phyloP scores from a whole-genome alignment of 2,329 filamentous ascomycete genomes.

The Tolypocladium sp. region DNA sequence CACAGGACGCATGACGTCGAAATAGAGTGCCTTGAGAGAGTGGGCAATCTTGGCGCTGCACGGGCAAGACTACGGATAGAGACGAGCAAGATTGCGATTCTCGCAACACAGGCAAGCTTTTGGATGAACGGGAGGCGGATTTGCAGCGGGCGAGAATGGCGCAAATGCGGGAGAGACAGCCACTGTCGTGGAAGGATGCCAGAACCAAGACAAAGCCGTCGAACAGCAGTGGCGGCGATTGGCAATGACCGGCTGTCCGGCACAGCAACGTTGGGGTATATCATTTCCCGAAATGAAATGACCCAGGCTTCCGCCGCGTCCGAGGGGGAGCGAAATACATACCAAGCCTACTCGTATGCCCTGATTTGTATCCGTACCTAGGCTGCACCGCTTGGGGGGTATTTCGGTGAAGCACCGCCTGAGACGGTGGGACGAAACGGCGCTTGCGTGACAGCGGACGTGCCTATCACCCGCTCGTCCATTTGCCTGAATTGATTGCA shows the following conservation, averaged over 20 bases:
- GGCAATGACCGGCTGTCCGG: constrained; percentile 1
- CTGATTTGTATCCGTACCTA: too few relatives aligned
- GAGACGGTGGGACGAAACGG: constrained; percentile 1
- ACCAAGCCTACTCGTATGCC: neutral
- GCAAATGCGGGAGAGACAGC: neutral
- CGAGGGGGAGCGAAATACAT: neutral
- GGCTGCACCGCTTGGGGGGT: neutral
- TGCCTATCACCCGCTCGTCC: neutral
- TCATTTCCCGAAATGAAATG: neutral
- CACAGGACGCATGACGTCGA: neutral
- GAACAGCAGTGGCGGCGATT: neutral
- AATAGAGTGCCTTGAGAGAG: neutral
- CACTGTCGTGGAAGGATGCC: neutral
- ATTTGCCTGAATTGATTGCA: too few relatives aligned
- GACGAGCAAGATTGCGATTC: neutral
- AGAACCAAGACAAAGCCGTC: constrained; percentile 1
- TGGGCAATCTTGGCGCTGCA: neutral
- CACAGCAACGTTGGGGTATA: neutral
- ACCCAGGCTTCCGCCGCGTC: neutral
- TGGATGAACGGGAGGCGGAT: neutral
- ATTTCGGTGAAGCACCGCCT: neutral
- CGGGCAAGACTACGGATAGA: neutral
- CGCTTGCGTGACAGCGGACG: neutral
- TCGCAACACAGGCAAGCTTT: neutral
- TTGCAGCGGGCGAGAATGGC: neutral